Evolutionary conservation across 225 moss, liverwort and hornwort species (phyloP).

Genomic region (Ulota crispa): DNA sequence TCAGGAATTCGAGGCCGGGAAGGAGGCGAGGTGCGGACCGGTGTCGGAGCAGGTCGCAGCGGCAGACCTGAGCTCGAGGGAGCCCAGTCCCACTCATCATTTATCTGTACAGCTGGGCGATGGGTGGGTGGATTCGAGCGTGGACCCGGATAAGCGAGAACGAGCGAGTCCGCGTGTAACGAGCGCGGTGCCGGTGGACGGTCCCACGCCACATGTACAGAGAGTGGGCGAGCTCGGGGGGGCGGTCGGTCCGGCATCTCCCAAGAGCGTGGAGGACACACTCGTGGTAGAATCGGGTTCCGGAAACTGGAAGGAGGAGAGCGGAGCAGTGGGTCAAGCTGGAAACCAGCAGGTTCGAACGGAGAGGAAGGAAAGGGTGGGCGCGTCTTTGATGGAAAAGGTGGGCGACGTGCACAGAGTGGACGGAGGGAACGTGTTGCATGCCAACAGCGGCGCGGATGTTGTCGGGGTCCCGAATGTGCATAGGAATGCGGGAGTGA

Average conservation of each 20-base stretch:
- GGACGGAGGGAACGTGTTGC: conserved; percentile 24
- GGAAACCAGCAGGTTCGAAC: conserved; percentile 19
- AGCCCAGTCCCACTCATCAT: conserved; percentile 19
- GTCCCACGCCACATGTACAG: conserved; percentile 13
- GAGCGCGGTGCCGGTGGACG: not conserved
- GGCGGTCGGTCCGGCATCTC: not conserved
- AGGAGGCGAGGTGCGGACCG: conserved; percentile 24
- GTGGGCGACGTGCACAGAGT: conserved; percentile 25
- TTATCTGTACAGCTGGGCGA: conserved; percentile 22
- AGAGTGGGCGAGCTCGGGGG: conserved; percentile 20
- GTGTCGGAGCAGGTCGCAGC: conserved; percentile 30
- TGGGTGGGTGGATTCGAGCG: conserved; percentile 17
- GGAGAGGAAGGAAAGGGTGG: conserved; percentile 34
- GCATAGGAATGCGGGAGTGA: conserved; percentile 9
- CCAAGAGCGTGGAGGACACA: conserved; percentile 5
- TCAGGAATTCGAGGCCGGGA: conserved; percentile 25
- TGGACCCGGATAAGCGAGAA: conserved; percentile 22
- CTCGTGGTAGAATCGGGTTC: conserved; percentile 4
- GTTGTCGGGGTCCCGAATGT: not conserved
- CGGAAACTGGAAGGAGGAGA: conserved; percentile 19
- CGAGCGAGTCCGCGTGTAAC: conserved; percentile 1
- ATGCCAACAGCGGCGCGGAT: conserved; percentile 24
- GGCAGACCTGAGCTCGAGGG: conserved; percentile 23
- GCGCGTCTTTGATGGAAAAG: conserved; percentile 17
- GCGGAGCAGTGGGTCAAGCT: not conserved